Percentiles rank a stretch among this genome's conserved stretches.
Conservation (phyloP, 108 stramenopile species). For the Nitzschia inconspicua region DNA sequence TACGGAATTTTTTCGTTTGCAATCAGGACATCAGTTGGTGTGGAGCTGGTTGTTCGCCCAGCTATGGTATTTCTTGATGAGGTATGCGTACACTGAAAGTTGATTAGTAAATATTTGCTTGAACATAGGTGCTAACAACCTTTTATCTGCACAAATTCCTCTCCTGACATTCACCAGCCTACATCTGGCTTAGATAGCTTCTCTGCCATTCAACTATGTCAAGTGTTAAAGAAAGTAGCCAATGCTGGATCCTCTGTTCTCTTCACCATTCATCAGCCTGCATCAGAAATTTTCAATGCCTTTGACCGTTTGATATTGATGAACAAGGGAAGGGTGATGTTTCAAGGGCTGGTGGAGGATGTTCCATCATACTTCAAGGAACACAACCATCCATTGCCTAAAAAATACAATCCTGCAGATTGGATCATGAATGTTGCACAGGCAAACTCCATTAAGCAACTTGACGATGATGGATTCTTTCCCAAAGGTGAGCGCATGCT, state of each 20-base stretch:
- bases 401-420: slow-evolving; percentile 72
- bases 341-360: slow-evolving; percentile 31
- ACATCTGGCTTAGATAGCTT: slow-evolving; percentile 72
- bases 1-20: slow-evolving; percentile 59
- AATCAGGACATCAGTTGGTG: slow-evolving; percentile 75
- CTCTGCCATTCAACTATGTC: slow-evolving; percentile 57
- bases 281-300: slow-evolving; percentile 50
- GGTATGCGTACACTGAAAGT: no score
- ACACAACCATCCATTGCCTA: slow-evolving; percentile 51
- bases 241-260: slow-evolving; percentile 56
- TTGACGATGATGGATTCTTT: slow-evolving; percentile 35
- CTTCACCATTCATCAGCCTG: slow-evolving; percentile 79
- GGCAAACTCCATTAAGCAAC: slow-evolving; percentile 34
- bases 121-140: no score
- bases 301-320: slow-evolving; percentile 59
- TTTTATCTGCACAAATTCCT: no score
- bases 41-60: slow-evolving; percentile 58
- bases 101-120: no score
- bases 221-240: slow-evolving; percentile 62
- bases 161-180: slow-evolving; percentile 68
- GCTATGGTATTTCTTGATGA: slow-evolving; percentile 41
- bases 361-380: slow-evolving; percentile 36
- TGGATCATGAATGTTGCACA: slow-evolving; percentile 65
- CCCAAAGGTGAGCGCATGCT: slow-evolving; percentile 16
- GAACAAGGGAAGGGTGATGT: slow-evolving; percentile 43